Base-by-base conservation (phyloP, 441 rosid genomes). In the Macaranga tanarius region DNA sequence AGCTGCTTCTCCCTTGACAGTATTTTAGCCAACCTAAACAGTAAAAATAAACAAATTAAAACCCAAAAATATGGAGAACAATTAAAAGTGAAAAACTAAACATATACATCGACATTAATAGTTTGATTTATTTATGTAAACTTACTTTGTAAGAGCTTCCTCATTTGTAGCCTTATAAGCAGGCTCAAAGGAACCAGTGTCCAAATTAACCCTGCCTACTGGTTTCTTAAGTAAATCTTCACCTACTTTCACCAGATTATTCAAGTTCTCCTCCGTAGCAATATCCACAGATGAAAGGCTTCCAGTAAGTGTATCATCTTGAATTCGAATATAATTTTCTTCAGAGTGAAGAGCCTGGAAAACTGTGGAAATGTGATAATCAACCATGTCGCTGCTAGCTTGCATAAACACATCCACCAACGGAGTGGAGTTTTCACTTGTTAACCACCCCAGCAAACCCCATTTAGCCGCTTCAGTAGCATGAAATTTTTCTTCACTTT, bases 341-440 rank as follows among this genome's bases (percentile, higher is more conserved):
- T 81, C 82, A 3, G 87, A 82, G 61, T 71, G 82, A 17, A 89
- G 89, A 47, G 89, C 90, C 69, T 78, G 80, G 44, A 89, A 90
- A 10, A 86, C 83, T 0, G 75, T 74, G 42, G 87, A 79, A 28
- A 85, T 76, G 58, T 88, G 95, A 25, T 78, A 78, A 67, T 92
- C 89, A 50, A 90, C 90, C 90, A 89, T 85, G 73, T 89, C 92
- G 1, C 84, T 72, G 34, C 93, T 88, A 7, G 95, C 88, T 75
- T 91, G 87, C 58, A 34, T 77, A 51, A 84, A 91, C 44, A 81
- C 80, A 80, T 91, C 90, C 10, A 86, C 67, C 57, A 89, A 31
- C 0, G 92, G 93, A 17, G 83, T 81, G 5, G 86, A 83, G 15
- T 76, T 75, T 22, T 64, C 80, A 10, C 77, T 70, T 38, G 76